Percentiles rank a stretch among this genome's conserved stretches.
phyloP scores from a whole-genome alignment of 805 yeast genomes.

The Yamadazyma paraphyllophila region DNA sequence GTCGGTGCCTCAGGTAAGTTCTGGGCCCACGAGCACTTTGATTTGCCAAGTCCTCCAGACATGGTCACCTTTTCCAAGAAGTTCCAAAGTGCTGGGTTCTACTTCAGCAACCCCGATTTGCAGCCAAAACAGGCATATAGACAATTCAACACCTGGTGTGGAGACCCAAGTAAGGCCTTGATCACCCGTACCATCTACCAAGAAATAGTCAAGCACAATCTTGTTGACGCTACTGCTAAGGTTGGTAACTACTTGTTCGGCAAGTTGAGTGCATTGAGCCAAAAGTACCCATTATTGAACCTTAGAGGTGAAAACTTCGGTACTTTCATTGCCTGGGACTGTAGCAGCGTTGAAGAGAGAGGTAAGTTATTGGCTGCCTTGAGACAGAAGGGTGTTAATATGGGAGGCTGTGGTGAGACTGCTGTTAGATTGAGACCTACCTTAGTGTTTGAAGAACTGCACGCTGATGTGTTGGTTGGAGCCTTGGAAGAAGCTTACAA shows the following conservation, averaged over 20 bases:
- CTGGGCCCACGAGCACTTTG: constrained; percentile 74
- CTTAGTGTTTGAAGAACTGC: constrained; percentile 57
- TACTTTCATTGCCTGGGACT: constrained; percentile 66
- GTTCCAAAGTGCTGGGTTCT: constrained; percentile 73
- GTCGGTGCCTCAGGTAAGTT: constrained; percentile 71
- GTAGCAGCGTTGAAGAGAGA: constrained; percentile 43
- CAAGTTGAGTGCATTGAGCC: constrained; percentile 38
- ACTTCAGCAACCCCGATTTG: constrained; percentile 56
- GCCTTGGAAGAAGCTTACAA: constrained; percentile 25
- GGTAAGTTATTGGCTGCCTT: constrained; percentile 44
- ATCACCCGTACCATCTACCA: constrained; percentile 60
- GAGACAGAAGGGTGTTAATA: constrained; percentile 56
- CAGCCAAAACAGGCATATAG: constrained; percentile 62
- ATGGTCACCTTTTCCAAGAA: constrained; percentile 71
- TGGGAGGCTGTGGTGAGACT: constrained; percentile 65
- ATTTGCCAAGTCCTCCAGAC: constrained; percentile 61
- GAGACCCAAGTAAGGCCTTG: constrained; percentile 68
- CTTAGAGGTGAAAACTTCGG: constrained; percentile 65
- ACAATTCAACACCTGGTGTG: constrained; percentile 79
- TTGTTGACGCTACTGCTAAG: constrained; percentile 47
- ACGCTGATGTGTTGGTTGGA: constrained; percentile 56
- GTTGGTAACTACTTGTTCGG: constrained; percentile 55
- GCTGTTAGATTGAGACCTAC: constrained; percentile 66
- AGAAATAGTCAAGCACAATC: constrained; percentile 49
- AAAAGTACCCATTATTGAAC: constrained; percentile 45